phyloP scores from a whole-genome alignment of 2,329 filamentous ascomycete species.

The Pseudonectria buxi region DNA sequence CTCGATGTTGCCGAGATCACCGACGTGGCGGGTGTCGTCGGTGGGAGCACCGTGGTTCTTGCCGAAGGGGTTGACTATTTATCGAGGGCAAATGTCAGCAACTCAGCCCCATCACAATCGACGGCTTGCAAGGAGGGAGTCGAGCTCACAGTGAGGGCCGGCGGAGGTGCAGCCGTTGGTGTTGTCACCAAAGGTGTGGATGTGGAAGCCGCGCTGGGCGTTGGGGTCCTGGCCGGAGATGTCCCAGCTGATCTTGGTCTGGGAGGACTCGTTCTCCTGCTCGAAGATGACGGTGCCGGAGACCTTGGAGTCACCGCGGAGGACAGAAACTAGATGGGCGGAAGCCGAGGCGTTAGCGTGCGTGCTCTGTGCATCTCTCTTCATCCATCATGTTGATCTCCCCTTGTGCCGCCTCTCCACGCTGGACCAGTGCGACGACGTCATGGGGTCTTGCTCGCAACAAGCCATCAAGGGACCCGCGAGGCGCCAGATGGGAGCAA shows the following conservation, averaged over 20 bases:
- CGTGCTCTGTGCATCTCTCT: neutral
- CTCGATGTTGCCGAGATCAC: slow-evolving; percentile 95
- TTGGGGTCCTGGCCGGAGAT: slow-evolving; percentile 90
- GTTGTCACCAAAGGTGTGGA: slow-evolving; percentile 99
- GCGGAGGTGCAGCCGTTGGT: slow-evolving; percentile 99
- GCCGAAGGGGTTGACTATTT: slow-evolving; percentile 92
- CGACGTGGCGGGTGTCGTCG: slow-evolving; percentile 85
- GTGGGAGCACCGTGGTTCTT: slow-evolving; percentile 86
- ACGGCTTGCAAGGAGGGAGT: neutral
- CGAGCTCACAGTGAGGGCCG: slow-evolving; percentile 83
- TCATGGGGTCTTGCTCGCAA: slow-evolving; percentile 1
- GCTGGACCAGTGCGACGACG: neutral
- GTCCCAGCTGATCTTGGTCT: slow-evolving; percentile 86
- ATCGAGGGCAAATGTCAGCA: too few relatives aligned
- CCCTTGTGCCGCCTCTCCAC: too few relatives aligned
- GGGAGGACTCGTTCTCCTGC: slow-evolving; percentile 73
- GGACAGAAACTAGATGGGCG: slow-evolving; percentile 67
- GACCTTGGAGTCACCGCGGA: slow-evolving; percentile 97
- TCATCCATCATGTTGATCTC: too few relatives aligned
- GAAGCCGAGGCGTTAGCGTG: slow-evolving; percentile 15
- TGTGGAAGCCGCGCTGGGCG: slow-evolving; percentile 95
- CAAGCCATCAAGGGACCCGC: slow-evolving; percentile 28
- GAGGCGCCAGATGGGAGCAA: slow-evolving; percentile 3
- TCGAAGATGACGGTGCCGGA: slow-evolving; percentile 91
- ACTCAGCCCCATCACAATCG: neutral